Conservation (phyloP, 768 basidiomycete species). For the Pisolithus tinctorius region DNA sequence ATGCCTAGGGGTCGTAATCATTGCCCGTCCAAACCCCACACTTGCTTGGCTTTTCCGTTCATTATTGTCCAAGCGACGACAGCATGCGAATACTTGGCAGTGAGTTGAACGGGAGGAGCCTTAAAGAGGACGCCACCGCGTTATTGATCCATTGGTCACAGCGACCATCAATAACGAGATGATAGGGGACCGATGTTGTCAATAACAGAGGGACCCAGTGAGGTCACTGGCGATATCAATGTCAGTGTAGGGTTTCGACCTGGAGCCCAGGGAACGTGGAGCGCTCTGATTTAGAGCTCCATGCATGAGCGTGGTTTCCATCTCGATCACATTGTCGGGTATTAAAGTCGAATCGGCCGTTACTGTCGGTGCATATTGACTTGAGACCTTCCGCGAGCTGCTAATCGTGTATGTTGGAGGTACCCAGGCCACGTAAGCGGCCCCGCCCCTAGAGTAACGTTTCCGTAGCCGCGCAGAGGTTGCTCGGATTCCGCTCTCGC, state of each 20-base stretch:
- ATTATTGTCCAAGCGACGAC: constrained; percentile 53
- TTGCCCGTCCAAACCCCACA: constrained; percentile 68
- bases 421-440: constrained; percentile 56
- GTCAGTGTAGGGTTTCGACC: constrained; percentile 60
- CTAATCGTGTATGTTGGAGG: constrained; percentile 57
- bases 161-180: constrained; percentile 51
- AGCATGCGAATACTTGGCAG: constrained; percentile 66
- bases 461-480: constrained; percentile 51
- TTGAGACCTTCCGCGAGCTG: constrained; percentile 52
- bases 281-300: constrained; percentile 60
- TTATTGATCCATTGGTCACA: constrained; percentile 35
- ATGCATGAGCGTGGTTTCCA: constrained; percentile 63
- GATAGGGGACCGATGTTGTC: constrained; percentile 44
- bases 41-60: constrained; percentile 54
- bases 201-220: constrained; percentile 48
- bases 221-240: constrained; percentile 63
- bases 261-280: constrained; percentile 58
- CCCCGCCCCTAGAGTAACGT: constrained; percentile 54
- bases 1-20: constrained; percentile 51
- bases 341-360: constrained; percentile 35
- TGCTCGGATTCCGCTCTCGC: constrained; percentile 65
- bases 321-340: constrained; percentile 57
- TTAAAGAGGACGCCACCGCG: no score
- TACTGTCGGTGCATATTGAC: constrained; percentile 55
- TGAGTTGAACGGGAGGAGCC: constrained; percentile 19